Evolutionary conservation across 805 yeast genomes (phyloP).

Genomic region (Yamadazyma philogaea): DNA sequence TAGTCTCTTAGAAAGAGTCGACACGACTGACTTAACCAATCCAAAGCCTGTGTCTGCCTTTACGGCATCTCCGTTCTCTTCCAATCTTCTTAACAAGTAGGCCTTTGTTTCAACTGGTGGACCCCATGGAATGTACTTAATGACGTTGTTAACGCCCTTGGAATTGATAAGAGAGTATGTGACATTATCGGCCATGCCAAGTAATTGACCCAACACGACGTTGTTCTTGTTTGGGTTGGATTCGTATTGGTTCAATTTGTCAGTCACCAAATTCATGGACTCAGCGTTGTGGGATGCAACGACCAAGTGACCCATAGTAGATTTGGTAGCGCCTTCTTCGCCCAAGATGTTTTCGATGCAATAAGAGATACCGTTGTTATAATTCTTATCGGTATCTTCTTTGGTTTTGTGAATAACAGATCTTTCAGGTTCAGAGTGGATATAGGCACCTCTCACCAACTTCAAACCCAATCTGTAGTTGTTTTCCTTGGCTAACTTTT

Average conservation of each 20-base stretch:
- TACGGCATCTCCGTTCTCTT: slow-evolving; percentile 95
- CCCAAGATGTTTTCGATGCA: slow-evolving; percentile 58
- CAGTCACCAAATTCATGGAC: slow-evolving; percentile 72
- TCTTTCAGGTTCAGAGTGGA: slow-evolving; percentile 82
- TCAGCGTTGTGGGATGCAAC: slow-evolving; percentile 87
- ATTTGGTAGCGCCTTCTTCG: slow-evolving; percentile 36
- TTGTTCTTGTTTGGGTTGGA: slow-evolving; percentile 42
- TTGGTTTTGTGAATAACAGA: slow-evolving; percentile 72
- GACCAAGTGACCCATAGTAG: slow-evolving; percentile 70
- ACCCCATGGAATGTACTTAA: slow-evolving; percentile 98
- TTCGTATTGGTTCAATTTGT: slow-evolving; percentile 35
- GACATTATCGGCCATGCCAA: slow-evolving; percentile 94
- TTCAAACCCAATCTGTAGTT: slow-evolving; percentile 79
- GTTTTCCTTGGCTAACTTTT: slow-evolving; percentile 56
- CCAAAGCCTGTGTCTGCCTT: slow-evolving; percentile 81
- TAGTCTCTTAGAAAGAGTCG: slow-evolving; percentile 23
- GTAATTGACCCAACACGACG: slow-evolving; percentile 81
- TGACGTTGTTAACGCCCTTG: slow-evolving; percentile 66
- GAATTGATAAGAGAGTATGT: slow-evolving; percentile 69
- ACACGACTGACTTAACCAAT: slow-evolving; percentile 52
- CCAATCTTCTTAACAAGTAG: slow-evolving; percentile 81
- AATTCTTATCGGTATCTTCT: slow-evolving; percentile 73
- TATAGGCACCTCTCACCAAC: slow-evolving; percentile 92
- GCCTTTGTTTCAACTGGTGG: slow-evolving; percentile 93
- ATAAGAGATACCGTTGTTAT: slow-evolving; percentile 63